These are phyloP conservation scores for Colletotrichum cereale DNA, from an alignment of 2,329 filamentous ascomycete species.

Conservation along the genomic window DNA sequence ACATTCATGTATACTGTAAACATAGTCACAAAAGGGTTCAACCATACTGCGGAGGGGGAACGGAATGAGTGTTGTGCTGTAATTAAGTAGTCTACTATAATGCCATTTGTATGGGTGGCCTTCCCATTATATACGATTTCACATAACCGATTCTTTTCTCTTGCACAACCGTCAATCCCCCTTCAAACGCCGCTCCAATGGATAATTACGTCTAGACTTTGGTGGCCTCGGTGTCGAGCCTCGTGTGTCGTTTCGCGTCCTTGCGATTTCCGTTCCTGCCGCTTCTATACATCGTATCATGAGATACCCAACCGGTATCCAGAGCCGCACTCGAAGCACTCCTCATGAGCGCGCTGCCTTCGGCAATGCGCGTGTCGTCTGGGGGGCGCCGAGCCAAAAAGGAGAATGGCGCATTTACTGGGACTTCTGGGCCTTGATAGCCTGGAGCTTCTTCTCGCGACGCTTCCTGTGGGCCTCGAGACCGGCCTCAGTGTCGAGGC, in stretches of 20 bases:
- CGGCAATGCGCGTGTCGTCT: not conserved
- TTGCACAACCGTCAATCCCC: constrained; percentile 34
- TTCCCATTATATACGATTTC: constrained; percentile 38
- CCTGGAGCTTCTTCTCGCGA: constrained; percentile 79
- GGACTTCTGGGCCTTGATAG: constrained; percentile 76
- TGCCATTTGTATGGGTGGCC: constrained; percentile 35
- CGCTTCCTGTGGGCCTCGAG: constrained; percentile 87
- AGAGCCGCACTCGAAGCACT: constrained; percentile 1
- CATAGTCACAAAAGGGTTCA: not conserved
- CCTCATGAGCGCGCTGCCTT: not conserved
- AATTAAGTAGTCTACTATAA: constrained; percentile 40
- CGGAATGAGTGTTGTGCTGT: constrained; percentile 4
- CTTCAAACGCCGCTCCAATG: constrained; percentile 41
- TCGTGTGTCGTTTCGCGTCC: constrained; percentile 30
- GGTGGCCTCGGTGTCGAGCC: constrained; percentile 13
- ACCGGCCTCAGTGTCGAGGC: constrained; percentile 92
- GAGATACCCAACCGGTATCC: constrained; percentile 17
- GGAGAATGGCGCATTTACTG: constrained; percentile 60
- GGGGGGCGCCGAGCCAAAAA: not conserved
- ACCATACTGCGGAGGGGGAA: not conserved
- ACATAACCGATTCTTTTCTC: not conserved
- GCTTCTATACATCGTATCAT: constrained; percentile 36
- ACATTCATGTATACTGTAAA: not conserved
- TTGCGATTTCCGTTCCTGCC: constrained; percentile 22
- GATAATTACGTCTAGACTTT: constrained; percentile 37